Conservation (phyloP, 1,139 yeast species). For the Sugiyamaella xylanicola region DNA sequence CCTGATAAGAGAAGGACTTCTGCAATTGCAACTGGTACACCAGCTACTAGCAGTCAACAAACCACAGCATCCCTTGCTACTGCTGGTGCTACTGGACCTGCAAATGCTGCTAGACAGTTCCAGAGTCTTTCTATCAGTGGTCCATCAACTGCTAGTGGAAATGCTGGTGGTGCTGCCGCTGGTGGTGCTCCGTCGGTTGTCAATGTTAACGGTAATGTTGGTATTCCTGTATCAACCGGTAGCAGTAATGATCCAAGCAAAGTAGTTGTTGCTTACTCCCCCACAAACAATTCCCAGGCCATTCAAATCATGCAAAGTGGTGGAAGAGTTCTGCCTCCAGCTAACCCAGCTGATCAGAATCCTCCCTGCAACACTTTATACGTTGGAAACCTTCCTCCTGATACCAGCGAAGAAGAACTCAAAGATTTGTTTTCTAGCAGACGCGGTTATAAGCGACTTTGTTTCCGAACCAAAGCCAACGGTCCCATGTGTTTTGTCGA, state of each 20-base stretch:
- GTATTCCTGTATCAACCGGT: conserved; percentile 14
- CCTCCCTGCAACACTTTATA: conserved; percentile 97
- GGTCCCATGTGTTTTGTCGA: conserved; percentile 99
- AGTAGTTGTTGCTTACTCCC: conserved; percentile 40
- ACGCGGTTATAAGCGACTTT: conserved; percentile 86
- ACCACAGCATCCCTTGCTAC: conserved; percentile 15
- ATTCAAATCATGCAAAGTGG: conserved; percentile 43
- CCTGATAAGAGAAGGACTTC: conserved; percentile 22
- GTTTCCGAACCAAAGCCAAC: conserved; percentile 66
- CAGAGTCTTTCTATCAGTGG: conserved; percentile 24
- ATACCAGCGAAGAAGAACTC: conserved; percentile 91
- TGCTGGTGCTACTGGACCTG: conserved; percentile 15
- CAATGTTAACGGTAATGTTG: conserved; percentile 10
- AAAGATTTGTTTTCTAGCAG: conserved; percentile 85
- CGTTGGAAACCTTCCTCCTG: conserved; percentile 96
- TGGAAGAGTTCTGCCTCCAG: conserved; percentile 79
- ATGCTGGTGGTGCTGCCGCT: conserved; percentile 1
- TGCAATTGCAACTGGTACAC: conserved; percentile 12
- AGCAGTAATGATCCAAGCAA: conserved; percentile 29
- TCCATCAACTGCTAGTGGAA: conserved; percentile 13
- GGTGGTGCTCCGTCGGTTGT: conserved; percentile 7
- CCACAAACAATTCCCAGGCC: conserved; percentile 40
- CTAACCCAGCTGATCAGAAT: conserved; percentile 98
- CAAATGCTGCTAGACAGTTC: conserved; percentile 23
- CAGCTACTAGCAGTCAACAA: neutral